A percentile compares a stretch with the other conserved stretches of the same genome.
Evolutionary conservation across 1,284 basidiomycete genomes (phyloP).

Genomic region (Blastosporella zonata): DNA sequence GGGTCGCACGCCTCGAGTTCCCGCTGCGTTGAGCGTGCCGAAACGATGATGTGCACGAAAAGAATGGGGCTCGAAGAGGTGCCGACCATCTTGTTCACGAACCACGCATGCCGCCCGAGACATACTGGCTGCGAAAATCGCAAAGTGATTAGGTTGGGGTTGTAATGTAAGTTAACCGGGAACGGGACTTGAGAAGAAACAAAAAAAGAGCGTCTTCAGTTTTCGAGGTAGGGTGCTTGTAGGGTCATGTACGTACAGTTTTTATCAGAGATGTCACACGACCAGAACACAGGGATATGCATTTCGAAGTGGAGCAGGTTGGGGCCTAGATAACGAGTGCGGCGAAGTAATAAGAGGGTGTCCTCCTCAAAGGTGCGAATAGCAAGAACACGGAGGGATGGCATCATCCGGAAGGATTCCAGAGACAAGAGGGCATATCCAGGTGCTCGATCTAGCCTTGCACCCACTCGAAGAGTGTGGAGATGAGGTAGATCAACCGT

Average conservation of each 20-base stretch:
- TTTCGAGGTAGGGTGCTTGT: neutral
- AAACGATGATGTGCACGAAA: neutral
- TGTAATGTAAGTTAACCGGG: neutral
- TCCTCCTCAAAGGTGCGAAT: slow-evolving; percentile 2
- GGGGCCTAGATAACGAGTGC: neutral
- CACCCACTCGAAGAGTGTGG: neutral
- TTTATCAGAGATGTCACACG: slow-evolving; percentile 1
- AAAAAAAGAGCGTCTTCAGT: neutral
- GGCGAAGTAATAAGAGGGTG: neutral
- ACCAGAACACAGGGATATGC: neutral
- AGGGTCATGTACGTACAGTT: neutral
- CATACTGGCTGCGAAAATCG: neutral
- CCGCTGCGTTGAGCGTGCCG: neutral
- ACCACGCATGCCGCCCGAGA: neutral
- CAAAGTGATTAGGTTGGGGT: neutral
- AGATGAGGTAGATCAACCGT: neutral
- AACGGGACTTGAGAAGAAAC: neutral
- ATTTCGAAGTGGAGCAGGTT: neutral
- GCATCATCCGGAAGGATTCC: neutral
- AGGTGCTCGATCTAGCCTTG: neutral
- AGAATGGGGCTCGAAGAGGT: neutral
- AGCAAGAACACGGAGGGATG: neutral
- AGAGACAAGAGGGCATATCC: neutral
- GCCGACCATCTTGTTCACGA: neutral
- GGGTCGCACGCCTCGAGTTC: neutral